These are phyloP conservation scores for Starmerella potacharoeniae DNA, from an alignment of 805 yeast genomes.

Conservation along the genomic window DNA sequence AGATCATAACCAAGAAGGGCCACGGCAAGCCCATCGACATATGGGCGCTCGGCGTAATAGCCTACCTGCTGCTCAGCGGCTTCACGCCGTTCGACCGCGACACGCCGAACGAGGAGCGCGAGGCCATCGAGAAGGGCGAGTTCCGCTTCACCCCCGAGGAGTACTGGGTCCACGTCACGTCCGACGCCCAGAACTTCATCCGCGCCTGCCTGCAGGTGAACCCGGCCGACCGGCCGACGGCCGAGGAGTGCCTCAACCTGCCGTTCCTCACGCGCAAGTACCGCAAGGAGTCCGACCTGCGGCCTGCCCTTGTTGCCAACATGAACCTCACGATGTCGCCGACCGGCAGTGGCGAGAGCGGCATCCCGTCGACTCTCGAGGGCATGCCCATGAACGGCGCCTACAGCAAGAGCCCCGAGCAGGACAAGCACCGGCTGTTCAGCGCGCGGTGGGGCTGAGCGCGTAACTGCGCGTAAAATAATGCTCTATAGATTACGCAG, in stretches of 20 bases:
- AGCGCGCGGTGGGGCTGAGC: constrained; percentile 17
- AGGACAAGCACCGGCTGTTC: constrained; percentile 10
- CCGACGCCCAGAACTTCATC: constrained; percentile 49
- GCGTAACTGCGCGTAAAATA: not conserved
- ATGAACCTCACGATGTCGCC: not conserved
- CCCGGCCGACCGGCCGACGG: constrained; percentile 37
- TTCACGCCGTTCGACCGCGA: constrained; percentile 73
- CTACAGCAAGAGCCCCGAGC: constrained; percentile 25
- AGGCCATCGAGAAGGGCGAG: constrained; percentile 50
- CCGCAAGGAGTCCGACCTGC: constrained; percentile 27
- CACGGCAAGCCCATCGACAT: constrained; percentile 54
- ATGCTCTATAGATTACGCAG: not conserved
- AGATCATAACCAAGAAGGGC: constrained; percentile 42
- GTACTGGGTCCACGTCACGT: constrained; percentile 42
- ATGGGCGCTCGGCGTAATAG: constrained; percentile 67
- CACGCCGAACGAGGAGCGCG: constrained; percentile 52
- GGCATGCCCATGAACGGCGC: constrained; percentile 29
- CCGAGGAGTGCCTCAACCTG: constrained; percentile 37
- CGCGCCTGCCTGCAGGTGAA: constrained; percentile 40
- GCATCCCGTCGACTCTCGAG: constrained; percentile 20
- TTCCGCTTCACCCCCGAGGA: constrained; percentile 51
- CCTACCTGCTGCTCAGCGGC: constrained; percentile 60
- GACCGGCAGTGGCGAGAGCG: not conserved
- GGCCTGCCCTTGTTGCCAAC: constrained; percentile 26
- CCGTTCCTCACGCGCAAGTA: constrained; percentile 31